Evolutionary conservation across 1,139 yeast species (phyloP).

Genomic region (Debaryomyces subglobosus): DNA sequence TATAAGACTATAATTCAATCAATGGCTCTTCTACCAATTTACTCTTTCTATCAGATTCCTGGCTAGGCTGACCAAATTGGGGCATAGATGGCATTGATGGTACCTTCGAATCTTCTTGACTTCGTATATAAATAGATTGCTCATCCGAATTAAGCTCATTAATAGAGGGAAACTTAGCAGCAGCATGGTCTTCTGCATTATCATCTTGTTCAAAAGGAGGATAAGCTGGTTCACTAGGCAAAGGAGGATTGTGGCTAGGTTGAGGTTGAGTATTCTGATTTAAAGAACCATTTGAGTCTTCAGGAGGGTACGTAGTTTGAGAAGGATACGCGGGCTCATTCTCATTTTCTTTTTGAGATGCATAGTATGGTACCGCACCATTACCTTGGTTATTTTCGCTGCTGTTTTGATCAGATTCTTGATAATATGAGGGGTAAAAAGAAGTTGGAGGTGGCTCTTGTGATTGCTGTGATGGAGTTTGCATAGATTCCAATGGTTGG

Average conservation of each 20-base stretch:
- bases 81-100: constrained; percentile 15
- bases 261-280: constrained; percentile 2
- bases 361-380: constrained; percentile 3
- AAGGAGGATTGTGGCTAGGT: constrained; percentile 12
- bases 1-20: constrained; percentile 31
- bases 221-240: constrained; percentile 11
- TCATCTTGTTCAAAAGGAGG: constrained; percentile 10
- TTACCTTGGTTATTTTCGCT: constrained; percentile 5
- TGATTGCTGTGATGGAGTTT: background rate
- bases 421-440: constrained; percentile 14
- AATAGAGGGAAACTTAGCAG: constrained; percentile 24
- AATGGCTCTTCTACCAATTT: constrained; percentile 34
- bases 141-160: constrained; percentile 16
- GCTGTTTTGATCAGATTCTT: constrained; percentile 10
- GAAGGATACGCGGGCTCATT: constrained; percentile 3
- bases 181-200: constrained; percentile 22
- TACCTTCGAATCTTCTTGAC: constrained; percentile 6
- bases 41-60: background rate
- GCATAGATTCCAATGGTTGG: background rate
- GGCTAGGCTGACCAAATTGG: background rate
- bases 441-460: constrained; percentile 9
- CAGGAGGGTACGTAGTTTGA: constrained; percentile 6
- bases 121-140: constrained; percentile 8
- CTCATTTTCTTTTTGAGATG: background rate
- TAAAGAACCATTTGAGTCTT: background rate